phyloP scores from a whole-genome alignment of 1,284 basidiomycete species.

The Cryptococcus maquisensis region DNA sequence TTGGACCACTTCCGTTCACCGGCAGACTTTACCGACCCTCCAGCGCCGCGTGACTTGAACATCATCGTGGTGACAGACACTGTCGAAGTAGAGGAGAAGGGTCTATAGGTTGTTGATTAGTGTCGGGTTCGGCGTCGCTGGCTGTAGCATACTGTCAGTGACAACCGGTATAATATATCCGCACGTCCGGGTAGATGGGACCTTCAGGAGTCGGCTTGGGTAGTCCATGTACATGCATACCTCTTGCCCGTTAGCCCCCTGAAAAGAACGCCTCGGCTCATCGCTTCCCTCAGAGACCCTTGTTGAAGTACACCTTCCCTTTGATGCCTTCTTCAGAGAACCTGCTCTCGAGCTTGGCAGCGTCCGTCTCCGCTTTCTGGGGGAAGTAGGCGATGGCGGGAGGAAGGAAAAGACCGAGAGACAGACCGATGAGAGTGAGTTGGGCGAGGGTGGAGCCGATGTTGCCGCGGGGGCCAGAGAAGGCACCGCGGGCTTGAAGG shows the following conservation, averaged over 20 bases:
- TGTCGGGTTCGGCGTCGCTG: no score
- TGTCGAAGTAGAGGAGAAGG: constrained; percentile 19
- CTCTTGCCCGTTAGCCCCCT: not conserved
- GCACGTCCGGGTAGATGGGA: not conserved
- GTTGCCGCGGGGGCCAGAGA: constrained; percentile 46
- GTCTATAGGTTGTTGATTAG: not conserved
- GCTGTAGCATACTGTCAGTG: no score
- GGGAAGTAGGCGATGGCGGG: constrained; percentile 57
- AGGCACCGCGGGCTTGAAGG: constrained; percentile 47
- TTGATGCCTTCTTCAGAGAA: constrained; percentile 29
- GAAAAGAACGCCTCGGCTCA: not conserved
- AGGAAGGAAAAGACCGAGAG: constrained; percentile 53
- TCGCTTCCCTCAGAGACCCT: constrained; percentile 46
- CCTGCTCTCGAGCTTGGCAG: constrained; percentile 46
- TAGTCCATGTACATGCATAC: not conserved
- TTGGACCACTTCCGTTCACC: constrained; percentile 22
- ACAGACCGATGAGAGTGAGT: constrained; percentile 51
- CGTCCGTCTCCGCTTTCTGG: constrained; percentile 48
- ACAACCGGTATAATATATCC: not conserved
- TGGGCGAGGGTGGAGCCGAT: constrained; percentile 39
- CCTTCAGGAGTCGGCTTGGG: not conserved
- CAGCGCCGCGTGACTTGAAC: constrained; percentile 18
- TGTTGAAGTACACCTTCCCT: constrained; percentile 54
- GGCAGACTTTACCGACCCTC: constrained; percentile 9
- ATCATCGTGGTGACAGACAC: constrained; percentile 22